Evolutionary conservation across 805 yeast species (phyloP).

Genomic region (Candida chauliodis): DNA sequence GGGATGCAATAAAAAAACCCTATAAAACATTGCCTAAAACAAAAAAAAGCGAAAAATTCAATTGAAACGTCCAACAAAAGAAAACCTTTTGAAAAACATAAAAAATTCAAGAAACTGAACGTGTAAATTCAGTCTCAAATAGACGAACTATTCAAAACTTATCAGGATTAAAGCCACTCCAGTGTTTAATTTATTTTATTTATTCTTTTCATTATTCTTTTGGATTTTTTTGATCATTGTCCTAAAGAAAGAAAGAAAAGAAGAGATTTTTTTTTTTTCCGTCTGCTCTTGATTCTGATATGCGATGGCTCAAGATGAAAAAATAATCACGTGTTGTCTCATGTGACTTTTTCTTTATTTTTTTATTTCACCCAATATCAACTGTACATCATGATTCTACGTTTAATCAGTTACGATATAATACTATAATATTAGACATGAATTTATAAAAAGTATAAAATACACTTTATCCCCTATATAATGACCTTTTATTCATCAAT

Average conservation of each 20-base stretch:
- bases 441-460: constrained; percentile 9
- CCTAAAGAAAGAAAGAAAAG: constrained; percentile 21
- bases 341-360: too few relatives aligned
- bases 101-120: constrained; percentile 10
- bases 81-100: constrained; percentile 15
- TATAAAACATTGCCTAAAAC: constrained; percentile 14
- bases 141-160: background rate
- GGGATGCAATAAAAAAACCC: constrained; percentile 17
- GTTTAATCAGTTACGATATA: constrained; percentile 2
- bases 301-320: too few relatives aligned
- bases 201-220: constrained; percentile 17
- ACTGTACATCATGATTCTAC: too few relatives aligned
- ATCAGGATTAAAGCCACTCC: constrained; percentile 6
- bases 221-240: constrained; percentile 19
- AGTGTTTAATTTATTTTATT: constrained; percentile 4
- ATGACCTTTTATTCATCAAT: constrained; percentile 3
- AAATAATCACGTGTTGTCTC: constrained; percentile 3
- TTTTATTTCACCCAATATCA: too few relatives aligned
- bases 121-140: background rate
- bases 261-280: too few relatives aligned
- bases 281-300: too few relatives aligned
- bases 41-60: constrained; percentile 15
- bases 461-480: constrained; percentile 7
- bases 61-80: constrained; percentile 13
- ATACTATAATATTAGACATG: constrained; percentile 8